Evolutionary conservation across 2,329 filamentous ascomycete species (phyloP), one percentile per base, ranked within the genome.

Genomic region (Ophiocordyceps camponoti-leonardi): DNA sequence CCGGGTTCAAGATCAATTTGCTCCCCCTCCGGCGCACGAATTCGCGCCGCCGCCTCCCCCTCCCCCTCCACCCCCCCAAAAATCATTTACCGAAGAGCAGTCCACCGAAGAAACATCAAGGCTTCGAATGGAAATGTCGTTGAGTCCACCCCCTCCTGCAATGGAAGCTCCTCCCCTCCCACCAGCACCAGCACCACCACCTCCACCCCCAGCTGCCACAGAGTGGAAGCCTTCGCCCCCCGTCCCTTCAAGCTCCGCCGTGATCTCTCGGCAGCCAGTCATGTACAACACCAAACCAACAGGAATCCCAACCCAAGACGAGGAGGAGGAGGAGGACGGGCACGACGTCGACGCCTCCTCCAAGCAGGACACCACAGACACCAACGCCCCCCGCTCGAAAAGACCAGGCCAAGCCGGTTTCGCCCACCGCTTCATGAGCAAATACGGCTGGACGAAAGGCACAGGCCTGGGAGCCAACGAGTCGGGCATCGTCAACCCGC

Each of bases 401-500:
- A 77, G 80, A 3, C 86, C 87, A 0, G 86, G 86, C 16, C 84
- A 94, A 61, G 75, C 79, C 51, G 84, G 81, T 44, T 94, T 94
- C 61, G 92, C 86, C 0, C 77, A 87, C 52, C 82, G 87, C 31
- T 75, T 96, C 46, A 86, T 98, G 78, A 75, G 78, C 49, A 96
- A 95, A 60, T 92, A 94, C 64, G 92, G 92, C 46, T 96, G 88
- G 85, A 81, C 79, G 33, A 82, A 88, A 56, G 92, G 92, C 22
- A 75, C 81, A 50, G 92, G 92, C 19, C 76, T 98, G 4, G 92
- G 92, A 52, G 87, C 86, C 16, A 75, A 81, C 50, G 79, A 78
- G 30, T 78, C 79, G 22, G 92, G 92, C 49, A 95, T 98, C 54
- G 72, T 86, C 45, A 85, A 87, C 20, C 85, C 88, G 5, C 68